Base-by-base conservation (phyloP, 352 stramenopile species). In the Phytophthora lateralis region DNA sequence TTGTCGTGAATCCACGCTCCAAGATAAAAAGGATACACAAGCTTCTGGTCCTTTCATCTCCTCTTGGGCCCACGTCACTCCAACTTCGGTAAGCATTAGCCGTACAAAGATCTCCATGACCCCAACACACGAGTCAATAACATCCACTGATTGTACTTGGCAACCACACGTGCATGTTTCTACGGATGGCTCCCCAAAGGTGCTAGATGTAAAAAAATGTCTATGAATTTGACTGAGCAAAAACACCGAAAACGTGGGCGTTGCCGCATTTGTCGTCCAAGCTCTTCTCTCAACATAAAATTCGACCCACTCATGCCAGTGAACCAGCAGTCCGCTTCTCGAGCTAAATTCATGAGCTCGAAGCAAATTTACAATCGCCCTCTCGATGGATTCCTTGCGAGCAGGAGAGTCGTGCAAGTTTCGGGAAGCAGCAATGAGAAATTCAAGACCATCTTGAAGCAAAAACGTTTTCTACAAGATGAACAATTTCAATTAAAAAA, bases 1-100 rank as follows among this genome's bases (percentile, higher is more conserved):
- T 21, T 54, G 29, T 27, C 9, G 24, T 7, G n/a, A 43, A 4
- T 43, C 7, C 29, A 54, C 34, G 49, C 39, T 60, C 61, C 61
- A 69, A 20, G 32, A 34, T 15, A 69, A 38, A 54, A 65, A 69
- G 21, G 43, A 30, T 2, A 69, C 29, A 12, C 61, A 69, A 49
- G 58, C 46, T 15, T 57, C 39, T 41, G 61, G 61, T 24, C 61
- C 61, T 15, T 39, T 37, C 61, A 69, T 69, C 20, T 59, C 61
- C 6, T 65, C 54, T 57, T 69, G 54, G 34, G 61, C 61, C 61
- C 61, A 69, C 21, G 24, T 21, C 10, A 69, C 17, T 15, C 61
- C 45, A 45, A 27, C 32, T 34, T 60, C 61, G 7, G 54, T 69
- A 4, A 55, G 21, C 53, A 69, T 69, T 4, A 69, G 18, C 15